Evolutionary conservation across 441 rosid species (phyloP).

Genomic region (Populus hybrid): DNA sequence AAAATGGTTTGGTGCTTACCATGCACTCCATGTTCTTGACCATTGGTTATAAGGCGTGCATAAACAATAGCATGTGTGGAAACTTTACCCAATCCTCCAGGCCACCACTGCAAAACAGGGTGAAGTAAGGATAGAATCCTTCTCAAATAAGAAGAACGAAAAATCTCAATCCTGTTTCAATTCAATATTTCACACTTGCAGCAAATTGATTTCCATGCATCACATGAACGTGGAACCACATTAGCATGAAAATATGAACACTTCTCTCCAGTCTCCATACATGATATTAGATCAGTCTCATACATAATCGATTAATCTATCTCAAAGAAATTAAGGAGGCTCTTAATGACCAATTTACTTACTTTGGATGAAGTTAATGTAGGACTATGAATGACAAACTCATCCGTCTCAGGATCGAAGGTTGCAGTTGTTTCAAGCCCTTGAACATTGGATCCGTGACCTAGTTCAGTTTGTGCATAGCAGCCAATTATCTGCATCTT

Average conservation of each 20-base stretch:
- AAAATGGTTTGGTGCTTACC: constrained; percentile 40
- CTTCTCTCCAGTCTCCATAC: neutral
- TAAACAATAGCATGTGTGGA: constrained; percentile 90
- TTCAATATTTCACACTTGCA: neutral
- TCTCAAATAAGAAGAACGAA: neutral
- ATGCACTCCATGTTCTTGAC: constrained; percentile 77
- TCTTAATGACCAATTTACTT: constrained; percentile 25
- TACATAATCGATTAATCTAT: neutral
- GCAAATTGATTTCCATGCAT: neutral
- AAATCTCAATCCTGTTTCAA: neutral
- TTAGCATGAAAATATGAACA: neutral
- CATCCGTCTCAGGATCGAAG: constrained; percentile 82
- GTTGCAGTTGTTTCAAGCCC: constrained; percentile 98
- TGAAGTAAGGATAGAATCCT: neutral
- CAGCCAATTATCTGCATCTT: constrained; percentile 97
- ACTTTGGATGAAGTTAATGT: constrained; percentile 90
- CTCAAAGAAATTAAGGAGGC: neutral
- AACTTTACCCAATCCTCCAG: constrained; percentile 91
- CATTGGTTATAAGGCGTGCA: constrained; percentile 77
- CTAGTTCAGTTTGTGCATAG: constrained; percentile 99
- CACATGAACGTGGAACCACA: neutral
- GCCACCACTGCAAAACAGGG: constrained; percentile 83
- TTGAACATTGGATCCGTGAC: constrained; percentile 98
- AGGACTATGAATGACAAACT: constrained; percentile 79
- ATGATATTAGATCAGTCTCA: neutral